Evolutionary conservation across 441 rosid genomes (phyloP), one percentile per base, ranked within the genome.

Genomic region (Adansonia grandidieri): DNA sequence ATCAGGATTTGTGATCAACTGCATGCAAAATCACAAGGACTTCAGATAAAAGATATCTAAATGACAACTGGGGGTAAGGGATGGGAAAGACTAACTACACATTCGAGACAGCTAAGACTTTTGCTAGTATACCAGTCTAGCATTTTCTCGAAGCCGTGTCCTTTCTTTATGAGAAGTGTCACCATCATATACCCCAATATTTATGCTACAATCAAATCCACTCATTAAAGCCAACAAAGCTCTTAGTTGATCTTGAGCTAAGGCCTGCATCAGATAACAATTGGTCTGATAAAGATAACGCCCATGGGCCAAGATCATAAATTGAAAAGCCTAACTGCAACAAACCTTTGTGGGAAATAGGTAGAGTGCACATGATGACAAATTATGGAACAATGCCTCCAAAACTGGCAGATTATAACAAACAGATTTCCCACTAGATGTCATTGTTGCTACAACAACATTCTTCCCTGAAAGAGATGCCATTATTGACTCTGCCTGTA

Each of bases 1-100:
- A 84, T 96, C 99, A 56, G 99, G 99, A 92, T 96, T 96, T 77
- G 99, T 96, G 77, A 96, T 96, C 84, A 96, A 87, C 99, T 96
- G 88, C 87, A 82, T 28, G 57, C 74, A 80, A 78, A 81, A 74
- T 3, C 58, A 60, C 77, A 84, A 20, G 58, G 28, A 76, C 76
- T 78, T 79, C 72, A 74, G 81, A 76, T 42, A 9, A 17, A 75
- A 74, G 53, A 15, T 56, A 24, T 60, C 60, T 22, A 83, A 19
- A 11, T 74, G 9, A 19, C 60, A 67, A 28, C 48, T 19, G 44
- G 67, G 54, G 54, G 37, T 1, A 40, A 7, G 68, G 69, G 32
- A 64, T 22, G 14, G 69, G 42, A 63, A 60, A 82, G 79, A 42
- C 9, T 69, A 64, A 37, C 68, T 64, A 47, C 32, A 48, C 72